Evolutionary conservation across 2,329 filamentous ascomycete species (phyloP).

Genomic region (Coniochaeta ligniaria): DNA sequence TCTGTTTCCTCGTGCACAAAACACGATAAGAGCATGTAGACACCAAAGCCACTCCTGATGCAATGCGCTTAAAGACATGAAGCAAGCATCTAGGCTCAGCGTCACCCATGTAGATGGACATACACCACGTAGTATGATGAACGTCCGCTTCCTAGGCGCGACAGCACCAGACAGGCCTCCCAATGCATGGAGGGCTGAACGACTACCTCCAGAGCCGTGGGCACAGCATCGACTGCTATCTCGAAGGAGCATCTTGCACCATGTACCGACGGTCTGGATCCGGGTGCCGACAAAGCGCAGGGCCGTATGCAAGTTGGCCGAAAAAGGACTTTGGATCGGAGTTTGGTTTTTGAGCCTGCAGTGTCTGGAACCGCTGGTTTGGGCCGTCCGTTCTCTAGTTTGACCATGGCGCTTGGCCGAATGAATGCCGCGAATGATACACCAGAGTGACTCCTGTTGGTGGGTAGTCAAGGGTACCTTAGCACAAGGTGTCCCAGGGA

Average conservation of each 20-base stretch:
- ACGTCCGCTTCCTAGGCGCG: neutral
- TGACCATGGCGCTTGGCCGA: neutral
- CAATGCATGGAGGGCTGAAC: neutral
- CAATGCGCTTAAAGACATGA: neutral
- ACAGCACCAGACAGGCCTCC: neutral
- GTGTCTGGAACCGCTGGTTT: neutral
- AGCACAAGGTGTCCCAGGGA: no score
- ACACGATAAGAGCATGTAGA: neutral
- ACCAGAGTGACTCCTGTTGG: neutral
- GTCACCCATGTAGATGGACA: no score
- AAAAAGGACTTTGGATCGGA: neutral
- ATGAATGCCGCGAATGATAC: neutral
- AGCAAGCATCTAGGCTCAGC: neutral
- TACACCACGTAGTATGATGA: no score
- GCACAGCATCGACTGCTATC: neutral
- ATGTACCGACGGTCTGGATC: neutral
- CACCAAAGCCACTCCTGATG: neutral
- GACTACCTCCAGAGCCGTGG: neutral
- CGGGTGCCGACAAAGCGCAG: neutral
- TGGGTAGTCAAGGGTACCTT: no score
- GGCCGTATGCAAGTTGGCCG: neutral
- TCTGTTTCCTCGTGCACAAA: neutral
- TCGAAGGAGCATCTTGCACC: neutral
- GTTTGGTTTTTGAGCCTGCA: neutral
- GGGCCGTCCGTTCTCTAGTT: neutral